Evolutionary conservation across 2,329 filamentous ascomycete genomes (phyloP).

Genomic region (Aspergillus ibericus): DNA sequence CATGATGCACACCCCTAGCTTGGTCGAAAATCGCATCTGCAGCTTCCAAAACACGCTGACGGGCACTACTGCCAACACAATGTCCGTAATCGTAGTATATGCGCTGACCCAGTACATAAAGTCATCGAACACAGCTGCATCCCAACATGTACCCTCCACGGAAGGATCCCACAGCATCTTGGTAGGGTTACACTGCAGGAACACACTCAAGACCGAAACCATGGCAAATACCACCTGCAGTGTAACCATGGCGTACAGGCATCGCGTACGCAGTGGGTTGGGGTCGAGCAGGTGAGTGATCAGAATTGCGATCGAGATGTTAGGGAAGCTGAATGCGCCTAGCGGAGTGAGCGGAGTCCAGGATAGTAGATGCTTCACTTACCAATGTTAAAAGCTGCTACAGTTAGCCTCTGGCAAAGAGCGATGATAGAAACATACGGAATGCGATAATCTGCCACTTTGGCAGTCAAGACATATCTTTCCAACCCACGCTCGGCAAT

Average conservation of each 20-base stretch:
- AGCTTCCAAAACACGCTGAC: constrained; percentile 28
- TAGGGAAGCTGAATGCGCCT: constrained; percentile 29
- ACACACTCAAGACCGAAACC: constrained; percentile 25
- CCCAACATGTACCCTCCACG: constrained; percentile 23
- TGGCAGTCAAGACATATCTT: constrained; percentile 16
- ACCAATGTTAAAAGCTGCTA: constrained; percentile 28
- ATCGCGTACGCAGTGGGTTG: constrained; percentile 18
- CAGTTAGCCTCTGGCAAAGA: neutral
- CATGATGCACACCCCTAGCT: constrained; percentile 27
- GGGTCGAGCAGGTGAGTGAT: constrained; percentile 27
- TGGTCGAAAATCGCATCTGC: constrained; percentile 26
- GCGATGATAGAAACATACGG: constrained; percentile 10
- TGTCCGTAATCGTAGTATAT: constrained; percentile 29
- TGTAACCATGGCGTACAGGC: constrained; percentile 23
- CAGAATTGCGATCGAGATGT: constrained; percentile 30
- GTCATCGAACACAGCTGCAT: constrained; percentile 21
- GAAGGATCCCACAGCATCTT: constrained; percentile 24
- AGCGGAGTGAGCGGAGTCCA: neutral
- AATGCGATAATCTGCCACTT: constrained; percentile 30
- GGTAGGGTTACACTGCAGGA: constrained; percentile 26
- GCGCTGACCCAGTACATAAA: constrained; percentile 28
- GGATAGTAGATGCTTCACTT: neutral
- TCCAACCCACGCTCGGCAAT: constrained; percentile 24
- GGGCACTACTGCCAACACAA: constrained; percentile 27
- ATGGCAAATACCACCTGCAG: constrained; percentile 27